A percentile compares a stretch with the other conserved stretches of the same genome.
These are phyloP conservation scores for Kitagawia praeruptora DNA, from an alignment of 129 eudicot genomes.

Conservation along the genomic window DNA sequence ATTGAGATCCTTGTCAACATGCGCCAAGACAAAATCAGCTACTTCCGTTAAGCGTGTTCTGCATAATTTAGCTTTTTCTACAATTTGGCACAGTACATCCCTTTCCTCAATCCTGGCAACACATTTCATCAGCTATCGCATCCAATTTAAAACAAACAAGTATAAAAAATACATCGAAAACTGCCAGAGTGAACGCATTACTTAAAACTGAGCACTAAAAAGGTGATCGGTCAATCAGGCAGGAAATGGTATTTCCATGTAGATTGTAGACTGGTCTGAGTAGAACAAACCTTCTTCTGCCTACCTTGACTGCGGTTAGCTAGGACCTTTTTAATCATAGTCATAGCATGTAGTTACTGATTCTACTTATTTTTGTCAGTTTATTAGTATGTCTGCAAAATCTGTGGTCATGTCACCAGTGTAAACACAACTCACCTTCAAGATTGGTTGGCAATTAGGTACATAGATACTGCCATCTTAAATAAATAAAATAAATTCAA, in stretches of 20 bases:
- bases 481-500: not conserved
- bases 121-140: slow-evolving; percentile 1
- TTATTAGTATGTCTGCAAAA: not conserved
- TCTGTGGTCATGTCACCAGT: not conserved
- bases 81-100: slow-evolving; percentile 39
- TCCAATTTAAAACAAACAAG: slow-evolving; percentile 8
- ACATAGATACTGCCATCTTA: not conserved
- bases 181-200: not conserved
- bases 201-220: not conserved
- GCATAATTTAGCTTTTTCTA: slow-evolving; percentile 52
- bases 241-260: not conserved
- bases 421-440: not conserved
- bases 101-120: slow-evolving; percentile 68
- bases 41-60: slow-evolving; percentile 46
- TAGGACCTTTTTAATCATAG: not conserved
- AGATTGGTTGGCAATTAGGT: not conserved
- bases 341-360: not conserved
- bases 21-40: slow-evolving; percentile 46
- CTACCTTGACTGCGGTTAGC: not conserved
- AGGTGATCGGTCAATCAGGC: not conserved
- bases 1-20: slow-evolving; percentile 38
- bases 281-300: not conserved
- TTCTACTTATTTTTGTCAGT: not conserved
- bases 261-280: not conserved
- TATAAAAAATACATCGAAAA: not conserved